phyloP scores from a whole-genome alignment of 2,329 filamentous ascomycete genomes.

The Ophiocordyceps robertsii region DNA sequence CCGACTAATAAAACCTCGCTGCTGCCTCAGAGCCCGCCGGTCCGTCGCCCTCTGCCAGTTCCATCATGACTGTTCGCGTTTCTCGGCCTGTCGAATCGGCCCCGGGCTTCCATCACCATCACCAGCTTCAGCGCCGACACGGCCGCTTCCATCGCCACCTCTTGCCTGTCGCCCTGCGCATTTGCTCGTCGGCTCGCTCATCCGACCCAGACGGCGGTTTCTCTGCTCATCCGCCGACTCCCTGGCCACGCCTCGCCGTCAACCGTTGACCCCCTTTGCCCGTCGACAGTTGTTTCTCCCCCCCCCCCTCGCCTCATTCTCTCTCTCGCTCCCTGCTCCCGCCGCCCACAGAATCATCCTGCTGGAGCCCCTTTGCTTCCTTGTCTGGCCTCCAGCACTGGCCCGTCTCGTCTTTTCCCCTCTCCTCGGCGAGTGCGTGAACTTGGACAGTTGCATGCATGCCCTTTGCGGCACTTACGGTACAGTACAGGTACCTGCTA shows the following conservation, averaged over 20 bases:
- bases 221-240: not conserved
- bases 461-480: too few species aligned
- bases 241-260: not conserved
- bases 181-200: not conserved
- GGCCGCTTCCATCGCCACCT: not conserved
- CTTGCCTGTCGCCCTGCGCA: not conserved
- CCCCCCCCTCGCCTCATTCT: constrained; percentile 11
- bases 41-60: not conserved
- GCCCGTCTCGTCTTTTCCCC: not conserved
- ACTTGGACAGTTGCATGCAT: too few species aligned
- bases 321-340: not conserved
- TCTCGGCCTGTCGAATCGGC: not conserved
- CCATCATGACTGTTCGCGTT: not conserved
- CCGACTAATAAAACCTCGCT: constrained; percentile 3
- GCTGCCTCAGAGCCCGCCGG: constrained; percentile 1
- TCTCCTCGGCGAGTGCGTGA: not conserved
- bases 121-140: not conserved
- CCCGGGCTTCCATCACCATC: not conserved
- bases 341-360: too few species aligned
- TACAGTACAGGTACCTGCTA: not conserved
- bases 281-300: not conserved
- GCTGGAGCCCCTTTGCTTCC: too few species aligned
- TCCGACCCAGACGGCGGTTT: not conserved
- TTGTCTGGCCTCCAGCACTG: too few species aligned
- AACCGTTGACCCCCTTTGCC: not conserved